Evolutionary conservation across 2,329 filamentous ascomycete species (phyloP), one percentile per base, ranked within the genome.

Genomic region (Hortaea sp.): DNA sequence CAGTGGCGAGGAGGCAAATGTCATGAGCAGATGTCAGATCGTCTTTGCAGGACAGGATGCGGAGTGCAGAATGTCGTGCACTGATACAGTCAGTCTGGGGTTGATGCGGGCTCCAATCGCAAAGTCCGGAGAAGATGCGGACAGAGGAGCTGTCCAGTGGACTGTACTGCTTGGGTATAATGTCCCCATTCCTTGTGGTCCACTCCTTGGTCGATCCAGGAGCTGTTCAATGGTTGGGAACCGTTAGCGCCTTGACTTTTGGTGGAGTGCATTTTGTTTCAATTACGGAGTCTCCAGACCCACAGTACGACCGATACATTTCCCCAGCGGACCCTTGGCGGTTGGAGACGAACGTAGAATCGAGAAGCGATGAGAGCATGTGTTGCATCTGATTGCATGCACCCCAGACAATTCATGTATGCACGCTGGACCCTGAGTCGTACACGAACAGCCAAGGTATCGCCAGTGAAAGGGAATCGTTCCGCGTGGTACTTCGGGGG

Each of bases 401-500:
- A 20, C 20, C 20, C 20, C 20, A 20, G 20, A 20, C 20, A 20
- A 20, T 20, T 20, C 20, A 20, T 20, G 20, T 20, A 20, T 20
- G 20, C 20, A 20, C 20, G 20, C 20, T 35, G 32, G 32, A 35
- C 32, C 32, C 32, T 35, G 32, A 35, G 32, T 20, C 20, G 20
- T 20, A 20, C 20, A 20, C 20, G 20, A 20, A 20, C 4, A 4
- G 20, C 20, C 20, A 20, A 20, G 20, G 20, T 20, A 20, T 2
- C 20, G 20, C 20, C 20, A 20, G 20, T 20, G 20, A 20, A 20
- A 20, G 20, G 20, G 20, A 20, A 20, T 35, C 32, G 32, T n/a
- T 35, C 32, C 9, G 32, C 32, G 4, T 42, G 47, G 52, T 55
- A 56, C 55, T 46, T 35, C 39, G 28, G 38, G 28, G 49, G 49